Conservation (phyloP, 2,329 filamentous ascomycete genomes). For the Orbilia javanica region DNA sequence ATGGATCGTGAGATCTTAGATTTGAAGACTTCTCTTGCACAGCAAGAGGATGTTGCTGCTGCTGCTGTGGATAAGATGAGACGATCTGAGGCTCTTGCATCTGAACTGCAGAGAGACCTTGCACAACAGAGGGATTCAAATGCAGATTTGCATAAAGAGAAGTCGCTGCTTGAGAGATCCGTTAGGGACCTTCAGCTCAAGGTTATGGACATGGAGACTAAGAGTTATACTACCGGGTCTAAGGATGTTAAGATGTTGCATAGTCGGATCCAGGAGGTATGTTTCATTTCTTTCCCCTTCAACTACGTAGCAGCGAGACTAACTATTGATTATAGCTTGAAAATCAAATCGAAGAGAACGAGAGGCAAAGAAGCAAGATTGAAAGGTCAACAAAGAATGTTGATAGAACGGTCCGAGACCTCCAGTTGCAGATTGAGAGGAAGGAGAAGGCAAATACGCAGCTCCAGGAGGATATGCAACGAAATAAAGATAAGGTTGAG, state of each 20-base stretch:
- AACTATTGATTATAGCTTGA: constrained; percentile 75
- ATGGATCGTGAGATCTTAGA: constrained; percentile 91
- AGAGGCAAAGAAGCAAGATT: constrained; percentile 81
- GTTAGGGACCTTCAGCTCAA: constrained; percentile 90
- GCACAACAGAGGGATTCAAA: constrained; percentile 84
- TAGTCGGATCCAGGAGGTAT: constrained; percentile 93
- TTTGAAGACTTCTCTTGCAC: constrained; percentile 86
- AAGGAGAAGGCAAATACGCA: constrained; percentile 88
- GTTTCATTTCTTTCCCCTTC: constrained; percentile 63
- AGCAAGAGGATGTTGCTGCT: constrained; percentile 91
- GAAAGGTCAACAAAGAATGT: constrained; percentile 91
- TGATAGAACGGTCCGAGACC: constrained; percentile 91
- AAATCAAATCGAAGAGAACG: constrained; percentile 84
- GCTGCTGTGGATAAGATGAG: constrained; percentile 98
- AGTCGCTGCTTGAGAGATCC: constrained; percentile 87
- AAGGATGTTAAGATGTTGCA: constrained; percentile 96
- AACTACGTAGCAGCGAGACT: background rate
- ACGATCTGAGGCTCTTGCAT: constrained; percentile 84
- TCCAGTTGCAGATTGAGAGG: constrained; percentile 90
- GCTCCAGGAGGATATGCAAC: constrained; percentile 83
- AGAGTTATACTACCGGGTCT: constrained; percentile 93
- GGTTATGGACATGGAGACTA: constrained; percentile 93
- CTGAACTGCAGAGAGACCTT: constrained; percentile 94
- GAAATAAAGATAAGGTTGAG: constrained; percentile 89
- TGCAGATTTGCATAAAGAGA: constrained; percentile 86